These are phyloP conservation scores for Chloroidium sp. DNA, from an alignment of 163 green algal genomes.

Conservation along the genomic window DNA sequence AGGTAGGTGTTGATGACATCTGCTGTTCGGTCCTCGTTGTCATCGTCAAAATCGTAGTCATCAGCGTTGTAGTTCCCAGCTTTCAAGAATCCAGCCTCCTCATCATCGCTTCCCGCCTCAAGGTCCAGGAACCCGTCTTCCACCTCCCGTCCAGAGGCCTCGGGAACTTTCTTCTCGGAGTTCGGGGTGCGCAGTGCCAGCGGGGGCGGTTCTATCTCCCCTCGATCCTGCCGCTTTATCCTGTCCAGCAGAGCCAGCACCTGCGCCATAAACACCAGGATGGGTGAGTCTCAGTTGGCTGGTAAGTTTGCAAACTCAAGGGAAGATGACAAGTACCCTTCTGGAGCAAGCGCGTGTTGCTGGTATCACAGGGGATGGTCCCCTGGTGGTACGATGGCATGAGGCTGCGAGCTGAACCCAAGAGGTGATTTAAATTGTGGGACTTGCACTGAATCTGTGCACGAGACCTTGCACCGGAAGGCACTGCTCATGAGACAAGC, in stretches of 20 bases:
- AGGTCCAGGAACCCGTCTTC: constrained; percentile 10
- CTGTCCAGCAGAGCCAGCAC: constrained; percentile 28
- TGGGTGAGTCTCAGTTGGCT: neutral
- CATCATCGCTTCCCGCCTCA: constrained; percentile 1
- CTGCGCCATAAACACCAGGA: neutral
- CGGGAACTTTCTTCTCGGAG: too few relatives aligned
- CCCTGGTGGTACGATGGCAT: neutral
- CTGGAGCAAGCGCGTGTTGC: too few relatives aligned
- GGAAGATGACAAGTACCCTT: neutral
- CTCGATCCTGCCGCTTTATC: constrained; percentile 24
- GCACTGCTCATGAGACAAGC: too few relatives aligned
- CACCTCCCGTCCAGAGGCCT: neutral
- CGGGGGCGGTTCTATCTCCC: constrained; percentile 27
- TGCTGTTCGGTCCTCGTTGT: too few relatives aligned
- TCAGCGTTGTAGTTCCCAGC: too few relatives aligned
- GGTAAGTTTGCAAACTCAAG: neutral
- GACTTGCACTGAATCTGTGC: too few relatives aligned
- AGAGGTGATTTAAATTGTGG: too few relatives aligned
- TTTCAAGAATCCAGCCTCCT: neutral
- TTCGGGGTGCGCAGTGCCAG: constrained; percentile 6
- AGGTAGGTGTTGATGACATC: too few relatives aligned
- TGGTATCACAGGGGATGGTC: too few relatives aligned
- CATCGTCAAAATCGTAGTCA: too few relatives aligned
- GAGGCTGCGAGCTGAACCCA: too few relatives aligned
- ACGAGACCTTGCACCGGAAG: too few relatives aligned